phyloP scores from a whole-genome alignment of 2,329 filamentous ascomycete species.

The Mariannaea elegans region DNA sequence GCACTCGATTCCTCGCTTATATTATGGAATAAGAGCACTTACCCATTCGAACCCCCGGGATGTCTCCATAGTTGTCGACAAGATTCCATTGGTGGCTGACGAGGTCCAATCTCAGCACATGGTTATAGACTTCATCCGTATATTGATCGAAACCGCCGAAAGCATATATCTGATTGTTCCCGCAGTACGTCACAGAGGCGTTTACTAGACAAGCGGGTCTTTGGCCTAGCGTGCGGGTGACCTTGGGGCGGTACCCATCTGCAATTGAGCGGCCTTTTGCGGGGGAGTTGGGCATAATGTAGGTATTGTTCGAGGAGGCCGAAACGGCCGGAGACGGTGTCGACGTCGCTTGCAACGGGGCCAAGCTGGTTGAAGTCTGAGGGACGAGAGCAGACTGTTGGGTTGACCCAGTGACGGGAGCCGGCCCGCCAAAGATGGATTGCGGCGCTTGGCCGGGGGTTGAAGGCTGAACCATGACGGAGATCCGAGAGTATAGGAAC shows the following conservation, averaged over 20 bases:
- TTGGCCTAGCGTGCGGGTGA: conserved; percentile 80
- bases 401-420: conserved; percentile 37
- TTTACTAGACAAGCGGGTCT: conserved; percentile 95
- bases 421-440: conserved; percentile 59
- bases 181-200: conserved; percentile 98
- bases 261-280: conserved; percentile 69
- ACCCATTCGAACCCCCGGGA: conserved; percentile 97
- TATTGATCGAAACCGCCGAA: conserved; percentile 99
- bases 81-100: conserved; percentile 91
- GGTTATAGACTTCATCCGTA: conserved; percentile 98
- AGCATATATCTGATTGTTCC: conserved; percentile 96
- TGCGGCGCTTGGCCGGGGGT: conserved; percentile 52
- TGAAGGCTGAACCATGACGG: conserved; percentile 56
- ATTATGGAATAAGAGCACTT: conserved; percentile 42
- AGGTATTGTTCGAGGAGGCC: conserved; percentile 74
- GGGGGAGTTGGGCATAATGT: conserved; percentile 90
- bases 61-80: conserved; percentile 98
- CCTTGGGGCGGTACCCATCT: conserved; percentile 85
- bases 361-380: conserved; percentile 40
- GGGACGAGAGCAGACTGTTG: conserved; percentile 36
- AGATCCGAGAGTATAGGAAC: conserved; percentile 26
- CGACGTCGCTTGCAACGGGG: conserved; percentile 35
- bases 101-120: conserved; percentile 89
- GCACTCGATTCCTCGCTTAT: not conserved
- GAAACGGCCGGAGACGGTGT: conserved; percentile 39